A percentile compares a stretch with the other conserved stretches of the same genome.
Conservation (phyloP, 2,329 filamentous ascomycete species). For the Verticillium klebahnii region DNA sequence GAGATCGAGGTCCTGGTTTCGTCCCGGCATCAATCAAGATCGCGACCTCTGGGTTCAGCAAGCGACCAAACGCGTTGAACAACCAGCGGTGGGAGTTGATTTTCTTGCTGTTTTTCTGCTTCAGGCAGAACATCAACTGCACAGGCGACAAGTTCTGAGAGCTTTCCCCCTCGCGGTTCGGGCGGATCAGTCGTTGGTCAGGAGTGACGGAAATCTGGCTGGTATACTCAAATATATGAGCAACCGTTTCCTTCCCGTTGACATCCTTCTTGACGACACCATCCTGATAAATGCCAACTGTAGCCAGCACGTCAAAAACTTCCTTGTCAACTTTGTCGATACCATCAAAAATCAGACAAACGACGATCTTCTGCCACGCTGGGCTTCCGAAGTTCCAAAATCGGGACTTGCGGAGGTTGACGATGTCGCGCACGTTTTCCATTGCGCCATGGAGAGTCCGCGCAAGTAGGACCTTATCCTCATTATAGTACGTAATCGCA, state of each 20-base stretch:
- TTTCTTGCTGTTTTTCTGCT: conserved; percentile 93
- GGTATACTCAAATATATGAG: conserved; percentile 89
- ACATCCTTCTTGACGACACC: conserved; percentile 91
- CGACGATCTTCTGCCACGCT: conserved; percentile 91
- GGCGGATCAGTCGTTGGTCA: conserved; percentile 80
- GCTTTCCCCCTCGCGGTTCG: conserved; percentile 62
- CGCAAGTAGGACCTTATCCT: conserved; percentile 79
- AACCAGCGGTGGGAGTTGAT: conserved; percentile 93
- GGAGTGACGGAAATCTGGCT: conserved; percentile 84
- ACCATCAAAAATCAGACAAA: conserved; percentile 84
- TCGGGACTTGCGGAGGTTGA: conserved; percentile 86
- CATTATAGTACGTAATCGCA: conserved; percentile 89
- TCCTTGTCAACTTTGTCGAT: conserved; percentile 88
- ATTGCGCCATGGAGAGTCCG: conserved; percentile 85
- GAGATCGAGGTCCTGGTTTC: conserved; percentile 79
- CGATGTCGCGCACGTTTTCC: conserved; percentile 89
- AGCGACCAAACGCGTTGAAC: conserved; percentile 83
- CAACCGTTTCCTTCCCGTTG: conserved; percentile 80
- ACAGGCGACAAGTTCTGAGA: conserved; percentile 73
- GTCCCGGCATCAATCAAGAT: conserved; percentile 86
- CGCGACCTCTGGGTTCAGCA: conserved; percentile 82
- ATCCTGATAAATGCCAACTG: conserved; percentile 83
- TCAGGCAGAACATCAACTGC: conserved; percentile 91
- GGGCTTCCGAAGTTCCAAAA: conserved; percentile 93
- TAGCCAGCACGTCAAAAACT: conserved; percentile 76